Percentiles rank a stretch among this genome's conserved stretches.
These are phyloP conservation scores for Didymella arachidicola DNA, from an alignment of 2,329 filamentous ascomycete species.

Conservation along the genomic window DNA sequence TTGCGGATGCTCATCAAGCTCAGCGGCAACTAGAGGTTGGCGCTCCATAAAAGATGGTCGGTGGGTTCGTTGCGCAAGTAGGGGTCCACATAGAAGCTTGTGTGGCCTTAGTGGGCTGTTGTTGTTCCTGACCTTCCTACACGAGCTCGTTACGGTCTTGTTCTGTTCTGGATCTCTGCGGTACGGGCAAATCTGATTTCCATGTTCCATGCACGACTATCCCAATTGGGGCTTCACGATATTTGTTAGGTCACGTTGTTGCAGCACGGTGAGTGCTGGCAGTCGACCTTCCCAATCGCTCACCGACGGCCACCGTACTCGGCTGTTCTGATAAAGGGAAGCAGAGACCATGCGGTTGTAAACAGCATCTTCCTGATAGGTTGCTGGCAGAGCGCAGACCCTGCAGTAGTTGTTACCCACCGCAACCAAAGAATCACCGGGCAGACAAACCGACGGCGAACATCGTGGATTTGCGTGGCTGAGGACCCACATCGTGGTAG, in stretches of 20 bases:
- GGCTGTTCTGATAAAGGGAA: conserved; percentile 14
- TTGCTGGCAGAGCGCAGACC: conserved; percentile 21
- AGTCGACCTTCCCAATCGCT: conserved; percentile 16
- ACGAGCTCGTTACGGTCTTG: conserved; percentile 19
- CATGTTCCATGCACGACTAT: not conserved
- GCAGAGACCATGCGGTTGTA: conserved; percentile 17
- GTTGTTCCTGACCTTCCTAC: conserved; percentile 25
- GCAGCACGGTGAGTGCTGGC: not conserved
- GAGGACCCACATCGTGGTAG: conserved; percentile 19
- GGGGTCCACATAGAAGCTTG: conserved; percentile 7
- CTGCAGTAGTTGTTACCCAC: conserved; percentile 33
- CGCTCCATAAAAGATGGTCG: conserved; percentile 10
- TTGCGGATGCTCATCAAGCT: conserved; percentile 15
- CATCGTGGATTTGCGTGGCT: conserved; percentile 24
- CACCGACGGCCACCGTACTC: conserved; percentile 21
- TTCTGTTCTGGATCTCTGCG: conserved; percentile 25
- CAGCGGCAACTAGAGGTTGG: conserved; percentile 27
- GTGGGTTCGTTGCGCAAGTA: conserved; percentile 10
- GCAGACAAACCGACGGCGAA: conserved; percentile 9
- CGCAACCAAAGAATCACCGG: conserved; percentile 16
- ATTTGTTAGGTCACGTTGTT: conserved; percentile 1
- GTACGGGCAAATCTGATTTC: not conserved
- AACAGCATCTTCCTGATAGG: conserved; percentile 4
- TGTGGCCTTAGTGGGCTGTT: conserved; percentile 2
- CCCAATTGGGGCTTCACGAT: conserved; percentile 13